A percentile compares a stretch with the other conserved stretches of the same genome.
These are phyloP conservation scores for Hippophae tibetana DNA, from an alignment of 306 rosid genomes.

Conservation along the genomic window DNA sequence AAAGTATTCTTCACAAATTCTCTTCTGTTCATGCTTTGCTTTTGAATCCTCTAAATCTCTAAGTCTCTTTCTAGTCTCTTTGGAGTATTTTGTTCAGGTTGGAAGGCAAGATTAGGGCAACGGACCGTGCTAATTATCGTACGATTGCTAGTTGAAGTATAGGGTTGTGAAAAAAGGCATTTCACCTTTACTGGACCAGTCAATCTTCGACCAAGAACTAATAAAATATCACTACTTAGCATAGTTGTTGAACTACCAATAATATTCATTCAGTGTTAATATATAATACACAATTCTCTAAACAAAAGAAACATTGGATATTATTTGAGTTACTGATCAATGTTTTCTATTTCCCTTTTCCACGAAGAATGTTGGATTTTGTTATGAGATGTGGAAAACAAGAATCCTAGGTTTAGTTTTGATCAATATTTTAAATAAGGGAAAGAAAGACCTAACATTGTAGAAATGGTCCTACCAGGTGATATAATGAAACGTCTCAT, in stretches of 20 bases:
- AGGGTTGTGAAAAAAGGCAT: too few species aligned
- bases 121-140: too few species aligned
- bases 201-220: slow-evolving; percentile 57
- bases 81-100: too few species aligned
- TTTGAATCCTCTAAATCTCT: too few species aligned
- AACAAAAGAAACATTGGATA: too few species aligned
- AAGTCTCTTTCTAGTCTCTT: too few species aligned
- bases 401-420: neutral
- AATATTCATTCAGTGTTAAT: slow-evolving; percentile 14
- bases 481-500: neutral
- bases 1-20: too few species aligned
- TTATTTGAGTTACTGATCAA: neutral
- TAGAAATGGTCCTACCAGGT: slow-evolving; percentile 13
- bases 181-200: slow-evolving; percentile 56
- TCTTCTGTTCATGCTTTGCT: too few species aligned
- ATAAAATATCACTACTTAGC: slow-evolving; percentile 77
- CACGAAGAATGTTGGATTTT: slow-evolving; percentile 1
- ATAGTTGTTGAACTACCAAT: slow-evolving; percentile 84
- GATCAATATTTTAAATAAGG: neutral
- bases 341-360: neutral
- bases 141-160: too few species aligned
- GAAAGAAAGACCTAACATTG: neutral
- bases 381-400: too few species aligned
- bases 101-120: too few species aligned
- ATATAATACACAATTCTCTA: too few species aligned